These are phyloP conservation scores for Aspergillus haitiensis DNA, from an alignment of 495 filamentous ascomycete genomes.

Conservation along the genomic window DNA sequence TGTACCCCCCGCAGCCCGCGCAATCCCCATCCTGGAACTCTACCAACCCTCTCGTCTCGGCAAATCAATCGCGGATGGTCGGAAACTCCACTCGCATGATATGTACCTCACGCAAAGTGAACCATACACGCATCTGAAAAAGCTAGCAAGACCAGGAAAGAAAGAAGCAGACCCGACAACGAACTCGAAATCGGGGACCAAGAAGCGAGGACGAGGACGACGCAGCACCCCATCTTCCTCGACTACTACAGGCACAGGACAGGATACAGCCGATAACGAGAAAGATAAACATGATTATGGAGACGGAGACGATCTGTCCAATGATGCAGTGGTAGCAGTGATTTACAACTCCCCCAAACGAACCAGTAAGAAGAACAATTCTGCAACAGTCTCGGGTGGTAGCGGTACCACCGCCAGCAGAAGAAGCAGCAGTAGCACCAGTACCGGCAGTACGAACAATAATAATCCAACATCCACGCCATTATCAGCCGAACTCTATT, in stretches of 20 bases:
- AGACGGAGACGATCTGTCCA: background rate
- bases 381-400: too few species aligned
- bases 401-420: too few species aligned
- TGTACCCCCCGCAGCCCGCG: conserved; percentile 14
- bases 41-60: conserved; percentile 38
- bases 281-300: background rate
- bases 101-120: conserved; percentile 39
- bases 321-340: conserved; percentile 13
- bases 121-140: conserved; percentile 16
- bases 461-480: background rate
- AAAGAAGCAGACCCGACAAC: background rate
- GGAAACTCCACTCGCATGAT: conserved; percentile 35
- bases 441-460: background rate
- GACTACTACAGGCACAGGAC: too few species aligned
- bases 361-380: too few species aligned
- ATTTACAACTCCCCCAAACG: conserved; percentile 14
- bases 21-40: conserved; percentile 39
- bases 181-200: background rate
- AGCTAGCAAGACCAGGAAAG: background rate
- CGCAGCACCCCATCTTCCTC: background rate
- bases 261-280: background rate
- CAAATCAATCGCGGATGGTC: conserved; percentile 25
- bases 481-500: conserved; percentile 12
- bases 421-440: too few species aligned
- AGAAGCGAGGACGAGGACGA: background rate